Conservation (phyloP, 495 filamentous ascomycete genomes). For the Lophium mytilinum region DNA sequence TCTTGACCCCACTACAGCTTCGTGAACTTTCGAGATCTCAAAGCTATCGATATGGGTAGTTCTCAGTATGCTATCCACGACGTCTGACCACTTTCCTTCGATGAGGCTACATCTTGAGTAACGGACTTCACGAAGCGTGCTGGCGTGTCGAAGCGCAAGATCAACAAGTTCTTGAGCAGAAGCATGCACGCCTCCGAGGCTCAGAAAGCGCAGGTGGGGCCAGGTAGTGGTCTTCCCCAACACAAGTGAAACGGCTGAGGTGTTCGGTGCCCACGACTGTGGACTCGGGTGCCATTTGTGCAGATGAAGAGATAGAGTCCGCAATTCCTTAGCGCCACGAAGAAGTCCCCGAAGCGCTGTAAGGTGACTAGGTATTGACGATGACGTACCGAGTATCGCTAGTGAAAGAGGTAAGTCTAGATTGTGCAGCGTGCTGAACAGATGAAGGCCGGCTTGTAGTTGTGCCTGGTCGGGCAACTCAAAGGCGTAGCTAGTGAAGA, state of each 20-base stretch:
- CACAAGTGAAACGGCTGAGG: background rate
- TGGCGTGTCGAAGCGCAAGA: constrained; percentile 8
- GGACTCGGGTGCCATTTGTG: background rate
- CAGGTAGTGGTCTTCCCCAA: constrained; percentile 6
- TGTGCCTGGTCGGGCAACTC: background rate
- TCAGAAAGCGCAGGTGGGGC: constrained; percentile 6
- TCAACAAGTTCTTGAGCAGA: constrained; percentile 1
- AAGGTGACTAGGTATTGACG: background rate
- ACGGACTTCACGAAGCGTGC: constrained; percentile 1
- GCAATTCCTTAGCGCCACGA: constrained; percentile 8
- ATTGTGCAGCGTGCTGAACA: constrained; percentile 11
- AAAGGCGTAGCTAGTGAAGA: constrained; percentile 10
- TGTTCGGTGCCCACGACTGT: background rate
- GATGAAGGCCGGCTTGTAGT: constrained; percentile 13
- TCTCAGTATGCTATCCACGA: constrained; percentile 9
- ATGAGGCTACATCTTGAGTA: constrained; percentile 8
- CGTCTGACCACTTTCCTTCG: constrained; percentile 8
- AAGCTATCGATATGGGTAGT: constrained; percentile 3
- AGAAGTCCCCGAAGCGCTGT: constrained; percentile 6
- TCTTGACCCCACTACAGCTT: background rate
- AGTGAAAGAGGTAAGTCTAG: constrained; percentile 7
- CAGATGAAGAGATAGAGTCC: constrained; percentile 5
- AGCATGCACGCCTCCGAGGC: constrained; percentile 8
- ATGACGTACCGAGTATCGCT: background rate
- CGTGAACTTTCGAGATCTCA: constrained; percentile 4